Evolutionary conservation across 768 basidiomycete genomes (phyloP), one percentile per base, ranked within the genome.

Genomic region (Tephrocybe sp.): DNA sequence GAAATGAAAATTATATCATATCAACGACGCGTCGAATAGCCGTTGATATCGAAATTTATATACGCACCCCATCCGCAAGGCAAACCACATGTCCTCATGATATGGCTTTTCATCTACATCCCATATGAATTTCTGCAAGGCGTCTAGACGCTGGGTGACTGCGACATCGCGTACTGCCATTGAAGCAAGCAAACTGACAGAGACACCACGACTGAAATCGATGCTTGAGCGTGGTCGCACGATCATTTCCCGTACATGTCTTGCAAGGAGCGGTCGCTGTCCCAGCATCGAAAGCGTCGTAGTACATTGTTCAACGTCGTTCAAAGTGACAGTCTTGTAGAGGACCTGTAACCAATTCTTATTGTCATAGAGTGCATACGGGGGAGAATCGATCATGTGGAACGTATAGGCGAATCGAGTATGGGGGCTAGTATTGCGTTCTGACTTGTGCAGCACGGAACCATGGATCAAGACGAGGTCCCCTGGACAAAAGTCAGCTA

Each of bases 401-500:
- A 97, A 97, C 0, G 97, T 98, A 64, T 98, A 99, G 23, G 94
- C 94, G 56, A 84, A 91, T 47, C 97, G 79, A 1, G 91, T 91
- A 53, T 84, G 76, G 18, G 79, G 71, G 46, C 89, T 91, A 1
- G 76, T 78, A 64, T 99, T 99, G 46, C 82, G 80, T 62, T 91
- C 90, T 0, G 90, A 92, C 64, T 92, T 93, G 71, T 99, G 97
- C 52, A 97, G 69, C 2, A 97, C 92, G 18, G 80, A 77, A 9
- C 97, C 97, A 58, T 99, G 94, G 27, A 99, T 98, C 13, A 98
- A 69, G 0, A 98, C 92, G 2, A 99, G 73, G 53, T 94, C 91
- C 16, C 94, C 94, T 85, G 44, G 27, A 13, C n/a, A 21, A 50
- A 30, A 7, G 30, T 45, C n/a, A 33, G 34, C 7, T 30, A 30